phyloP scores from a whole-genome alignment of 1,139 yeast species.

The Pichia sp. region DNA sequence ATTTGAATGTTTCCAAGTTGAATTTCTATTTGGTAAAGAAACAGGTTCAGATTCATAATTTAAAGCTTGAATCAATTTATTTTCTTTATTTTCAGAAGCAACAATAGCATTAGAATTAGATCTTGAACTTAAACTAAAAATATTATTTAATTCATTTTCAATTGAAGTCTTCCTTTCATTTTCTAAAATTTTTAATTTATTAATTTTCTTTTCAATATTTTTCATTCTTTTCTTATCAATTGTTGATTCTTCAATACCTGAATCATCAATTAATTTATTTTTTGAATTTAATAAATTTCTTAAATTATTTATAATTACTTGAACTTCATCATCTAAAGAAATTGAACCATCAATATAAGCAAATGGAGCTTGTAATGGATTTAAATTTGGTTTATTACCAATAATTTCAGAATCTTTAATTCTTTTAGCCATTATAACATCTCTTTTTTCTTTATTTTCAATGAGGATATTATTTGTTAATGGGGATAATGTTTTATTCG shows the following conservation, averaged over 20 bases:
- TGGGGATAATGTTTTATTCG: no score
- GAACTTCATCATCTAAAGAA: constrained; percentile 2
- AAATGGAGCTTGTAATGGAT: constrained; percentile 15
- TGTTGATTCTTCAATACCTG: constrained; percentile 6
- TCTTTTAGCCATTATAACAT: constrained; percentile 12
- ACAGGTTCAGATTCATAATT: constrained; percentile 7
- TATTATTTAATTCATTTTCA: background rate
- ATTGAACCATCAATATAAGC: constrained; percentile 12
- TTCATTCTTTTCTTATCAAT: constrained; percentile 10
- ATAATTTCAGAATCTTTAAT: constrained; percentile 13
- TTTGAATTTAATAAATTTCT: background rate
- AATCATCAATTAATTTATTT: constrained; percentile 5
- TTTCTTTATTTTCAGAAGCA: constrained; percentile 3
- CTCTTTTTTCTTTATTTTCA: background rate
- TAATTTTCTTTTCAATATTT: constrained; percentile 6
- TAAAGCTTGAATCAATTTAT: background rate
- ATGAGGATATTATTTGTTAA: no score
- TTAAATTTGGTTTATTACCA: constrained; percentile 8
- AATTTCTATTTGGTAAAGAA: constrained; percentile 11
- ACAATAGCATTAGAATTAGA: no score
- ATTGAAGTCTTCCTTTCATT: background rate
- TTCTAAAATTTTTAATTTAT: constrained; percentile 1
- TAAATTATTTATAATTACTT: background rate
- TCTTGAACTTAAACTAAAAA: no score
- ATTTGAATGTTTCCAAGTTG: constrained; percentile 13